phyloP scores from a whole-genome alignment of 2,329 filamentous ascomycete genomes.

The Colletotrichum coccodes region DNA sequence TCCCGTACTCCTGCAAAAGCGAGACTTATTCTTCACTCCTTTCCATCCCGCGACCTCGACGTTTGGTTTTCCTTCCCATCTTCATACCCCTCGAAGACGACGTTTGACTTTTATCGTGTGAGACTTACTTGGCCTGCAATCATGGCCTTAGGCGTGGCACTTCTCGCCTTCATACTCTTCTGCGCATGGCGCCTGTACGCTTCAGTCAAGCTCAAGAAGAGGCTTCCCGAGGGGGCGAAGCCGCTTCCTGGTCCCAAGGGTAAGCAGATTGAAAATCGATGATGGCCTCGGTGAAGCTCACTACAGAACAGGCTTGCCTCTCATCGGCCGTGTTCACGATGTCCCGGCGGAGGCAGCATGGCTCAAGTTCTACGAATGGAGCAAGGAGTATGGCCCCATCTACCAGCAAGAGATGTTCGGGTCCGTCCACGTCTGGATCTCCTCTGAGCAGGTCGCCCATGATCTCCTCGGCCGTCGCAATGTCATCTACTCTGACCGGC shows the following conservation, averaged over 20 bases:
- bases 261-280: conserved; percentile 23
- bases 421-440: conserved; percentile 58
- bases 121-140: background rate
- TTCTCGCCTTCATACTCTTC: conserved; percentile 28
- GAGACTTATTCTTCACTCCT: conserved; percentile 22
- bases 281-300: conserved; percentile 5
- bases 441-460: conserved; percentile 54
- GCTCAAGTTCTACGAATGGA: conserved; percentile 61
- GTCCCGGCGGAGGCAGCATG: conserved; percentile 52
- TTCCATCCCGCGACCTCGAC: conserved; percentile 5
- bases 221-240: conserved; percentile 38
- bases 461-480: conserved; percentile 54
- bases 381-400: conserved; percentile 56
- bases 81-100: background rate
- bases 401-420: conserved; percentile 59
- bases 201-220: conserved; percentile 31
- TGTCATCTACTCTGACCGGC: conserved; percentile 58
- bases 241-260: conserved; percentile 43
- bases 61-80: background rate
- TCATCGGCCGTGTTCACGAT: conserved; percentile 57
- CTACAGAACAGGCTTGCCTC: conserved; percentile 47
- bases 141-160: conserved; percentile 29
- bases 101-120: conserved; percentile 1
- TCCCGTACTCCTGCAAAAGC: conserved; percentile 22
- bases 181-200: conserved; percentile 29